Evolutionary conservation across 768 basidiomycete species (phyloP), one percentile per base, ranked within the genome.

Genomic region (Hygrophorus russula): DNA sequence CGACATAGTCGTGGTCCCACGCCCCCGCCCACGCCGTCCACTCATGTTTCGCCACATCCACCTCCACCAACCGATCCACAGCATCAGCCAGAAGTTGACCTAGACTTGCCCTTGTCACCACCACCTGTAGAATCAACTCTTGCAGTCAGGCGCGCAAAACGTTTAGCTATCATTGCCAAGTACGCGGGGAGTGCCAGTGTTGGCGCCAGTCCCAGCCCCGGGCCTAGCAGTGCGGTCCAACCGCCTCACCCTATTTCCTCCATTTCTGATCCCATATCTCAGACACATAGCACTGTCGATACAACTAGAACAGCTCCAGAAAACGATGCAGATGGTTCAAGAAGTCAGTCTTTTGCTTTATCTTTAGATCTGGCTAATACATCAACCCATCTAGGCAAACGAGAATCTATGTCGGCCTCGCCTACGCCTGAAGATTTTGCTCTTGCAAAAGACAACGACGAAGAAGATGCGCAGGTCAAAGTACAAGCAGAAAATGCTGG

Each of bases 141-240:
- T 28, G 83, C 74, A 17, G 80, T 74, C 20, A 77, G 85, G 7
- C 74, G 82, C 19, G 82, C 82, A 11, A 71, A 67, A 47, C 78
- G 88, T 20, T 77, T 77, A 46, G 87, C 82, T 7, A 90, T 92
- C 44, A 65, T 85, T 34, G 86, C 84, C 43, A 89, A 86, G 60
- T 83, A 87, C 60, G 53, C 67, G 4, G 73, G 72, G 12, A 60
- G 68, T 43, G 59, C 66, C 43, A 73, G 69, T 47, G 60, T 64
- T 44, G 69, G 70, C 51, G 56, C 67, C 49, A 74, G 72, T 48
- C 71, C 75, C 29, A 76, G 74, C 54, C 74, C 77, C 6, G 73
- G 73, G 58, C 70, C 76, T 64, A 78, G 76, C 62, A 82, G 80
- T 80, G 78, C 80, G 76, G 74, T 76, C 57, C 74, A 76, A 54